These are phyloP conservation scores for Pseudogymnoascus pannorum DNA, from an alignment of 2,329 filamentous ascomycete genomes.

Conservation along the genomic window DNA sequence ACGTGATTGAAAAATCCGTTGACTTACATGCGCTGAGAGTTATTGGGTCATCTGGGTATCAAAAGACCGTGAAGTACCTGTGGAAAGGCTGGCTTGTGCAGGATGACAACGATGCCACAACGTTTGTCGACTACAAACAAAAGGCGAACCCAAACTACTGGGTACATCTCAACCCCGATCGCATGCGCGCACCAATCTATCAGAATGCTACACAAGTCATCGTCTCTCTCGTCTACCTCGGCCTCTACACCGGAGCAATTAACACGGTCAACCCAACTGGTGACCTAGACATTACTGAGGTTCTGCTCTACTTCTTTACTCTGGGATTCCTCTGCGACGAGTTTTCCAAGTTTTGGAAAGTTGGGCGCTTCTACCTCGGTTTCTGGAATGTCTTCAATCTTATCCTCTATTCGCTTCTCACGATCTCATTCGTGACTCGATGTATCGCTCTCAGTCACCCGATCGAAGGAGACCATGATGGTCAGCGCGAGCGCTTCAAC, in stretches of 20 bases:
- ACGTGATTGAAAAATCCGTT: constrained; percentile 88
- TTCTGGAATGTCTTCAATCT: constrained; percentile 98
- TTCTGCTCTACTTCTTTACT: constrained; percentile 83
- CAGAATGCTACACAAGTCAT: constrained; percentile 86
- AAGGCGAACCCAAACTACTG: constrained; percentile 73
- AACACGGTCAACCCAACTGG: constrained; percentile 86
- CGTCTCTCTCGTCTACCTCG: constrained; percentile 76
- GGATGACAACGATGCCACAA: constrained; percentile 82
- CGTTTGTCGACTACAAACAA: constrained; percentile 79
- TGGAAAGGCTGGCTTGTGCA: constrained; percentile 98
- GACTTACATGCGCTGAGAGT: constrained; percentile 84
- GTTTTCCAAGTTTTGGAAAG: constrained; percentile 82
- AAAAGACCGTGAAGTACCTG: constrained; percentile 87
- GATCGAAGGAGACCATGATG: constrained; percentile 35
- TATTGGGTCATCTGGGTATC: constrained; percentile 89
- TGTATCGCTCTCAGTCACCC: constrained; percentile 68
- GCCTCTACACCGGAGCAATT: constrained; percentile 80
- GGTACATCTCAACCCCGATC: constrained; percentile 83
- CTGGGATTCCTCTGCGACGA: constrained; percentile 88
- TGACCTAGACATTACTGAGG: constrained; percentile 77
- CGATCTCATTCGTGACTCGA: constrained; percentile 70
- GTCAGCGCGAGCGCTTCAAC: constrained; percentile 59
- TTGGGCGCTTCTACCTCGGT: constrained; percentile 80
- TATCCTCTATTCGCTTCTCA: constrained; percentile 70
- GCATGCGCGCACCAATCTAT: constrained; percentile 86